phyloP scores from a whole-genome alignment of 2,329 filamentous ascomycete genomes.

The Ploettnerulaceae sp. region DNA sequence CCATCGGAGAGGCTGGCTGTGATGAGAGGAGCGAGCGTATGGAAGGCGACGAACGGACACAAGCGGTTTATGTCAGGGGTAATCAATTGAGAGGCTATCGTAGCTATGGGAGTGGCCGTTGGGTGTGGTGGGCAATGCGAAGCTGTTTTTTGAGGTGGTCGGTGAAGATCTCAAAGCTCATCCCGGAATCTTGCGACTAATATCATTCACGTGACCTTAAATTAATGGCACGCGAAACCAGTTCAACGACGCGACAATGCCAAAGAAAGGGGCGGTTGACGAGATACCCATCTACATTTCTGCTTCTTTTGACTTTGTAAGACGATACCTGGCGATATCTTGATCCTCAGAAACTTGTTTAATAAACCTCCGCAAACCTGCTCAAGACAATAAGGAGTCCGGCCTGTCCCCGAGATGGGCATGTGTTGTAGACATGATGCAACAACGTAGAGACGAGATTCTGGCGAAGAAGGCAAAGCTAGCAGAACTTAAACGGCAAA shows the following conservation, averaged over 20 bases:
- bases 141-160: slow-evolving; percentile 25
- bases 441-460: slow-evolving; percentile 89
- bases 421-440: slow-evolving; percentile 43
- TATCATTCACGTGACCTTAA: slow-evolving; percentile 13
- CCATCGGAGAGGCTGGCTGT: slow-evolving; percentile 26
- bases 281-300: background rate
- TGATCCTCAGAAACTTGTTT: background rate
- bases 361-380: background rate
- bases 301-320: background rate
- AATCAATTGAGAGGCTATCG: slow-evolving; percentile 30
- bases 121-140: slow-evolving; percentile 21
- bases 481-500: slow-evolving; percentile 88
- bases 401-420: slow-evolving; percentile 25
- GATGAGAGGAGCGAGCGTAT: slow-evolving; percentile 15
- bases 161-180: slow-evolving; percentile 12
- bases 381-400: no score
- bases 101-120: slow-evolving; percentile 17
- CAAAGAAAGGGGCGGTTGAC: background rate
- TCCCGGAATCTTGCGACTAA: slow-evolving; percentile 13
- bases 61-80: slow-evolving; percentile 15
- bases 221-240: slow-evolving; percentile 6
- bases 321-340: background rate
- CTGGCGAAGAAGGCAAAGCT: slow-evolving; percentile 95
- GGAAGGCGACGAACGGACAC: slow-evolving; percentile 8
- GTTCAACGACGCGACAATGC: slow-evolving; percentile 12